These are phyloP conservation scores for Dioszegia hungarica DNA, from an alignment of 768 basidiomycete species.

Conservation along the genomic window DNA sequence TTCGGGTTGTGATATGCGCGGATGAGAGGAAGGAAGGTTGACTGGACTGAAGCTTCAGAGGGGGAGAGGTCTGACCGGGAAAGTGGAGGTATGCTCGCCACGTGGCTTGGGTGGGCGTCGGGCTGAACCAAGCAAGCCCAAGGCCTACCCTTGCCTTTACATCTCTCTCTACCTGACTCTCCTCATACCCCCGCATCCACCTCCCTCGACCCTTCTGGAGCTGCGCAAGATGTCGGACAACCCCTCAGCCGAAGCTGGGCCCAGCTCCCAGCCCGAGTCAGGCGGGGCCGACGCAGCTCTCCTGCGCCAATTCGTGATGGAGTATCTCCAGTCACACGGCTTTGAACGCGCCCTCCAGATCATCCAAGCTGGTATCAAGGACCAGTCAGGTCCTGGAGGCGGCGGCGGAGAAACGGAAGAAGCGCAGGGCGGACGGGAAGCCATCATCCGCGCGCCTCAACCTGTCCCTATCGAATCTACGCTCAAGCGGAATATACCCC, in stretches of 20 bases:
- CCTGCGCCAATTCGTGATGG: slow-evolving; percentile 36
- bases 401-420: slow-evolving; percentile 1
- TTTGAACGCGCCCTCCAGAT: slow-evolving; percentile 26
- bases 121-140: no score
- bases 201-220: no score
- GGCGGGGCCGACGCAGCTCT: slow-evolving; percentile 26
- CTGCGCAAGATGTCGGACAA: slow-evolving; percentile 23
- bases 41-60: no score
- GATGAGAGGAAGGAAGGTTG: not conserved
- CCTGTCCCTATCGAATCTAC: slow-evolving; percentile 38
- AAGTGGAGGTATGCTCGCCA: no score
- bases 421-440: slow-evolving; percentile 19
- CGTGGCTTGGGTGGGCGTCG: no score
- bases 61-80: no score
- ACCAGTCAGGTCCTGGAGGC: slow-evolving; percentile 6
- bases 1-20: not conserved
- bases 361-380: slow-evolving; percentile 17
- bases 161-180: not conserved
- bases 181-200: not conserved
- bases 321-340: slow-evolving; percentile 44
- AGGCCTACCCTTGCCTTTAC: not conserved
- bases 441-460: slow-evolving; percentile 33
- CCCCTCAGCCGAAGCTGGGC: slow-evolving; percentile 21
- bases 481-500: slow-evolving; percentile 47
- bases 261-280: slow-evolving; percentile 14